These are phyloP conservation scores for Kodamaea arcana DNA, from an alignment of 1,139 yeast genomes.

Conservation along the genomic window DNA sequence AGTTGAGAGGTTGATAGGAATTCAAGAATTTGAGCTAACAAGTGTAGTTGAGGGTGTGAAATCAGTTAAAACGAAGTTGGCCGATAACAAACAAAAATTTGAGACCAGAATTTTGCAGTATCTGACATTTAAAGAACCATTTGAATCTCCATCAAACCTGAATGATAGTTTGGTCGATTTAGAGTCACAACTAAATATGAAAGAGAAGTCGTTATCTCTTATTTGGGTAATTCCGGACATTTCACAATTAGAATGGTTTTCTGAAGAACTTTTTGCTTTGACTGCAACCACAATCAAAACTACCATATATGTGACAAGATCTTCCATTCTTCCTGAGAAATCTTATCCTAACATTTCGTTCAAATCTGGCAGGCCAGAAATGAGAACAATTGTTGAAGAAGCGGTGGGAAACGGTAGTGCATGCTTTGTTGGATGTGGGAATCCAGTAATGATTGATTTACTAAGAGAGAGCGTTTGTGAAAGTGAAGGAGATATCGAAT, in stretches of 20 bases:
- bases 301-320: slow-evolving; percentile 15
- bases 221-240: slow-evolving; percentile 20
- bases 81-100: no score
- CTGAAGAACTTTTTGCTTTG: slow-evolving; percentile 15
- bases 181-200: slow-evolving; percentile 1
- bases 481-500: slow-evolving; percentile 11
- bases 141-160: neutral
- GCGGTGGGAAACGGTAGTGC: slow-evolving; percentile 24
- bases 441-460: slow-evolving; percentile 29
- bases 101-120: neutral
- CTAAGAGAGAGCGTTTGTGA: slow-evolving; percentile 10
- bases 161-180: neutral
- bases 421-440: slow-evolving; percentile 36
- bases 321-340: neutral
- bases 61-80: no score
- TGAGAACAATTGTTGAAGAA: slow-evolving; percentile 18
- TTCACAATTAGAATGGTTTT: slow-evolving; percentile 18
- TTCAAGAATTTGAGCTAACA: no score
- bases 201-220: slow-evolving; percentile 13
- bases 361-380: slow-evolving; percentile 28
- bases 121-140: neutral
- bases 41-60: neutral
- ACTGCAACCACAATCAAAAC: slow-evolving; percentile 14
- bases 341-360: slow-evolving; percentile 19
- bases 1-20: no score